Evolutionary conservation across 768 basidiomycete species (phyloP), one percentile per base, ranked within the genome.

Genomic region (Filobasidium floriforme): DNA sequence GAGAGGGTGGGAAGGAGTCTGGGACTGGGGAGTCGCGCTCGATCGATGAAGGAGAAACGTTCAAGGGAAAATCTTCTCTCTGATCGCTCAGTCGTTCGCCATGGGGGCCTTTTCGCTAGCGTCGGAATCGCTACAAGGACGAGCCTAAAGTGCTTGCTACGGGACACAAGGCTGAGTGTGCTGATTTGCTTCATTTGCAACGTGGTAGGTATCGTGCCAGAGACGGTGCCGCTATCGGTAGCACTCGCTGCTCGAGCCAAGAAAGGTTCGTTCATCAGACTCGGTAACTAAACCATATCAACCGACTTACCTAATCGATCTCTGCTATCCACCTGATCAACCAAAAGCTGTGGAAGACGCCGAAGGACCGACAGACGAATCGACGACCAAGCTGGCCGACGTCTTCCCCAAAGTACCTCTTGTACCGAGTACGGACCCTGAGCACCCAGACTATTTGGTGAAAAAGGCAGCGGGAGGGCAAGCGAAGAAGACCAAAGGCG

Each of bases 31-130:
- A 37, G 49, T 61, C 41, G 46, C 54, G 54, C 54, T 57, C 24
- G n/a, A 57, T 57, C 54, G 32, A 60, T 37, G 70, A 71, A 71
- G 71, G 69, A 69, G 60, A 69, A 70, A 62, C 65, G 54, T 64
- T 68, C 63, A 62, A 72, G 55, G 32, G 32, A 22, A 70, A 77
- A 77, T 77, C 76, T 77, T 77, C 76, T 77, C 73, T 71, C 76
- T 77, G 76, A 77, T 57, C 66, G 26, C 40, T n/a, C 26, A 22
- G 14, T 24, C 52, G 49, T 52, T 26, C 1, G 14, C 44, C 7
- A 55, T 5, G 5, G 46, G 15, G 46, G 22, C 12, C 46, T 49
- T 37, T 3, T 37, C 32, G 32, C 9, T 9, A 9, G 3, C 32
- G 32, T 37, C 32, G 32, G 32, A 37, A 37, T 37, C 32, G 32